Conservation (phyloP, 192 early-diverging fungal species). For the Rhizophagus clarus region DNA sequence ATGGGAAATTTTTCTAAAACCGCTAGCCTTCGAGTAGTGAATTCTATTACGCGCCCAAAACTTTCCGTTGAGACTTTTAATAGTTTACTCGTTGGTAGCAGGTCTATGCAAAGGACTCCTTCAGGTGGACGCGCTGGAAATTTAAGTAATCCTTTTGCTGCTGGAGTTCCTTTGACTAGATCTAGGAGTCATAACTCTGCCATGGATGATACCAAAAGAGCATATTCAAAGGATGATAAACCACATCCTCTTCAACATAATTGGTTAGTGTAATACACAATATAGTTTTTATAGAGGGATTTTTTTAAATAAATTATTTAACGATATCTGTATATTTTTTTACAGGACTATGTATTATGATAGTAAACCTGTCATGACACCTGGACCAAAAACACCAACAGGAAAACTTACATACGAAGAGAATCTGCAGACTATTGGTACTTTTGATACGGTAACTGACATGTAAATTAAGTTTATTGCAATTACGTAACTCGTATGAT, state of each 20-base stretch:
- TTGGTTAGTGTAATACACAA: constrained; percentile 34
- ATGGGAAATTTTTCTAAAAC: constrained; percentile 31
- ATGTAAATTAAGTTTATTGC: neutral
- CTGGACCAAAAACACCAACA: constrained; percentile 29
- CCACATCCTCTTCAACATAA: constrained; percentile 45
- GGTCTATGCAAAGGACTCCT: constrained; percentile 24
- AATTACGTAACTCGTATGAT: neutral
- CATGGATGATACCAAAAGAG: constrained; percentile 2
- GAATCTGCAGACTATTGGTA: constrained; percentile 29
- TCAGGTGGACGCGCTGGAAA: constrained; percentile 5
- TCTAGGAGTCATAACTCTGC: constrained; percentile 29
- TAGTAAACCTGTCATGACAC: constrained; percentile 30
- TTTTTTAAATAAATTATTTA: neutral
- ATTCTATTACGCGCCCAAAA: neutral
- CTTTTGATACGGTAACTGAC: constrained; percentile 24
- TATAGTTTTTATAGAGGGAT: neutral
- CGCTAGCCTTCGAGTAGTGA: neutral
- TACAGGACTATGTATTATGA: constrained; percentile 34
- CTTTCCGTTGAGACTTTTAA: constrained; percentile 9
- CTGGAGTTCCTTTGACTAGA: constrained; percentile 25
- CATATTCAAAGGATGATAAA: constrained; percentile 25
- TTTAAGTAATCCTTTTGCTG: neutral
- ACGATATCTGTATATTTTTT: neutral
- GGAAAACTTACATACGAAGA: constrained; percentile 12
- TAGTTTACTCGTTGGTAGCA: constrained; percentile 4